These are phyloP conservation scores for Chaetomiaceae sp. DNA, from an alignment of 2,329 filamentous ascomycete genomes.

Conservation along the genomic window DNA sequence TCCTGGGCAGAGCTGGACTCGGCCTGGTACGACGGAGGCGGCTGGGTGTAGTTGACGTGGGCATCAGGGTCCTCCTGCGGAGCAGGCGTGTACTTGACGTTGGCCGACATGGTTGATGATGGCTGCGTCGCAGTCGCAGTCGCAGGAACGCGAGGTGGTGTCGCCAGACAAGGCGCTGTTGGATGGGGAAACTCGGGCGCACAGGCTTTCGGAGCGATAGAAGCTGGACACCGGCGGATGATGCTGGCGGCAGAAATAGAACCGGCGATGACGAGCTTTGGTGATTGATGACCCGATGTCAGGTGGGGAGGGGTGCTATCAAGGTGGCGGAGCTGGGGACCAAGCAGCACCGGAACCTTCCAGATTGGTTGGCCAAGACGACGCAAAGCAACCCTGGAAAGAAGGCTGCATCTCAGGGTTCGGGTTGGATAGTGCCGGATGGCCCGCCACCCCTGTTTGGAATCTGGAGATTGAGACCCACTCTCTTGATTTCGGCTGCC, in stretches of 20 bases:
- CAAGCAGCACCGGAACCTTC: constrained; percentile 13
- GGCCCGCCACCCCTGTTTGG: background rate
- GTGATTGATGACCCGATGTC: constrained; percentile 10
- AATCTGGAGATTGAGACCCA: background rate
- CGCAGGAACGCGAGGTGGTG: background rate
- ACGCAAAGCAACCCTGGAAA: no score
- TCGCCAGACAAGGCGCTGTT: background rate
- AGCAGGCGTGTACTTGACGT: constrained; percentile 76
- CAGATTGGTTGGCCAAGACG: background rate
- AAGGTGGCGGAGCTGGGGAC: constrained; percentile 15
- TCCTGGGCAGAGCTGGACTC: constrained; percentile 53
- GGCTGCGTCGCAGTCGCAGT: background rate
- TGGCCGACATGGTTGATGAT: constrained; percentile 38
- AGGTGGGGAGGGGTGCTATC: constrained; percentile 9
- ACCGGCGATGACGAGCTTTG: constrained; percentile 9
- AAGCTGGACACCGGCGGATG: no score
- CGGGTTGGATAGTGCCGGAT: background rate
- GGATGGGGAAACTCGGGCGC: background rate
- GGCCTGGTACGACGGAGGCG: constrained; percentile 75
- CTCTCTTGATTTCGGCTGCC: background rate
- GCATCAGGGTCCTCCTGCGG: constrained; percentile 84
- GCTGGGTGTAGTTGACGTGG: constrained; percentile 58
- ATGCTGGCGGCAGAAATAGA: background rate
- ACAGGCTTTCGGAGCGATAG: no score
- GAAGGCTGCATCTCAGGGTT: background rate